Evolutionary conservation across 2,329 filamentous ascomycete species (phyloP).

Genomic region (Phialophora chinensis): DNA sequence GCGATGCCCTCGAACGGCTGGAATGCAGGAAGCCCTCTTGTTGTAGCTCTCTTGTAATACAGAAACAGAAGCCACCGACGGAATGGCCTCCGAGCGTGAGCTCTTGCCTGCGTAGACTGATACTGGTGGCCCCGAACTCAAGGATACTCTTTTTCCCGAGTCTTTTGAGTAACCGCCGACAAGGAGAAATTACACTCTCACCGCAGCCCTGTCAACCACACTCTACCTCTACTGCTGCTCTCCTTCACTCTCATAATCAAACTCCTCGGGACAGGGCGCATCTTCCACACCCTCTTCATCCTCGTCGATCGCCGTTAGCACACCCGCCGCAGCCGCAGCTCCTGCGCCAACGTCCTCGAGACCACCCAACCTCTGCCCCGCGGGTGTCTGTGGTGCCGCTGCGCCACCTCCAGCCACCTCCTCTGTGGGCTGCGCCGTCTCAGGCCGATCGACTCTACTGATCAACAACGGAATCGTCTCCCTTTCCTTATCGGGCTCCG

Average conservation of each 20-base stretch:
- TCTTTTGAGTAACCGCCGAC: background rate
- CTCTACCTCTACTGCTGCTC: constrained; percentile 15
- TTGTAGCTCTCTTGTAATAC: background rate
- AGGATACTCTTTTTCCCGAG: background rate
- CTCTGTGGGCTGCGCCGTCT: constrained; percentile 32
- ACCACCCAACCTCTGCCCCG: constrained; percentile 40
- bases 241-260: constrained; percentile 53
- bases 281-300: constrained; percentile 57
- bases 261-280: constrained; percentile 55
- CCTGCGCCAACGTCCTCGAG: constrained; percentile 51
- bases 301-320: constrained; percentile 86
- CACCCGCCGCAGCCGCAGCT: constrained; percentile 75
- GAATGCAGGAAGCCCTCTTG: background rate
- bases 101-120: background rate
- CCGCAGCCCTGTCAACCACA: background rate
- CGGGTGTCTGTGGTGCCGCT: constrained; percentile 40
- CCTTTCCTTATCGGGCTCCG: constrained; percentile 77
- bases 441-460: constrained; percentile 66
- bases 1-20: too few relatives aligned
- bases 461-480: constrained; percentile 87
- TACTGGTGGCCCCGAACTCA: background rate
- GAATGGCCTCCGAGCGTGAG: background rate
- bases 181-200: constrained; percentile 6
- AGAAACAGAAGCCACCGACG: background rate
- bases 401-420: constrained; percentile 33